Base-by-base conservation (phyloP, 768 basidiomycete genomes). In the Naganishia vaughanmartiniae region DNA sequence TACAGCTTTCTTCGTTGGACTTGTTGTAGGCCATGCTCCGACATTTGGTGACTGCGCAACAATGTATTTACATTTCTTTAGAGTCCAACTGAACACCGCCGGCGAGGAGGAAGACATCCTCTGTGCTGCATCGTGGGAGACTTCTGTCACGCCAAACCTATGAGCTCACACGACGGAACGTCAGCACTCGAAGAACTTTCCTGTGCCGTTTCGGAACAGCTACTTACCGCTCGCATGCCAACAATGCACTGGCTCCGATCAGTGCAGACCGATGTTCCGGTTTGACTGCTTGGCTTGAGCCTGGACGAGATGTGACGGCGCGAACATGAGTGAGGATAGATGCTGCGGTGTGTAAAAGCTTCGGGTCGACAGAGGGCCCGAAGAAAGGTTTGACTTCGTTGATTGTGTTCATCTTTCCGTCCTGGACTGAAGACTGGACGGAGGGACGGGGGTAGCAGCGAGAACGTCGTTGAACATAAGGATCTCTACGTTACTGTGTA, bases 321-420 rank as follows among this genome's bases (percentile, higher is more conserved):
- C 57, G 57, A 24, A 63, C 34, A 45, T 45, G 36, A 1, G n/a
- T 39, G 14, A 63, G 39, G 30, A 63, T 63, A 42, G 19, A 24
- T 15, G 36, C 15, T 11, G 60, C 60, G 26, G 36, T 19, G 9
- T 30, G 21, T 12, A 63, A 11, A 42, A 63, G 36, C 17, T 14
- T n/a, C 2, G 60, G 60, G 19, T 63, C 39, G 4, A 34, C 17
- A 0, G 39, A 26, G 5, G 60, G 4, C 24, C 24, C 26, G 26
- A 63, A 63, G 60, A 45, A 63, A n/a, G 60, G 42, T 45, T 34
- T n/a, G 42, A 63, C n/a, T 30, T 63, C 60, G 36, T 45, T 42
- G n/a, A 30, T 26, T 26, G 60, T 10, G 60, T 26, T 63, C 39
- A 63, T 31, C 48, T 24, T 51, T 15, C 7, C 24, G 17, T n/a